Evolutionary conservation across 331 rosid species (phyloP).

Genomic region (Malus hybrid): DNA sequence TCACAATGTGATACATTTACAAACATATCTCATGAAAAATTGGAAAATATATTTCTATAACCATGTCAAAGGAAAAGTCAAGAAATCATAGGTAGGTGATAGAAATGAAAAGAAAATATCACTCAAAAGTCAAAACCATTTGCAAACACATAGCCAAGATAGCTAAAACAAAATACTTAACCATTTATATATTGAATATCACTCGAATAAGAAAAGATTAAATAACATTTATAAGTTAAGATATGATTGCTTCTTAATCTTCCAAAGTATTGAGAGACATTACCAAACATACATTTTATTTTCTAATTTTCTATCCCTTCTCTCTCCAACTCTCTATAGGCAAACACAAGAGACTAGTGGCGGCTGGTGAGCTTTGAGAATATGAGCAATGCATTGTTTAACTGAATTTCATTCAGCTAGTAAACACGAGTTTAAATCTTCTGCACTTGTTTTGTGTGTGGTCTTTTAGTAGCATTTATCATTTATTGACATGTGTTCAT

Average conservation of each 20-base stretch:
- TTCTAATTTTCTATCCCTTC: not conserved
- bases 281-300: not conserved
- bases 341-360: not conserved
- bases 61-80: too few relatives aligned
- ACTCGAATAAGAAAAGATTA: too few relatives aligned
- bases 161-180: not conserved
- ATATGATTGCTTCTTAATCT: not conserved
- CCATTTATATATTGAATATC: not conserved
- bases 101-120: not conserved
- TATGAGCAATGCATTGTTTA: not conserved
- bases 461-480: rapidly evolving
- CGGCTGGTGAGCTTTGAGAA: not conserved
- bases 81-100: not conserved
- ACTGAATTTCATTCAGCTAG: not conserved
- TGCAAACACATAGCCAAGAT: not conserved
- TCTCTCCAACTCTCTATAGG: not conserved
- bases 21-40: too few relatives aligned
- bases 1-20: too few relatives aligned
- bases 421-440: too few relatives aligned
- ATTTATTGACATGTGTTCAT: too few relatives aligned
- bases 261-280: not conserved
- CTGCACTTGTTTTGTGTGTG: too few relatives aligned
- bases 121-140: not conserved
- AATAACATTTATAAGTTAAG: not conserved
- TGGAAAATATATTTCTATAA: too few relatives aligned